Base-by-base conservation (phyloP, 139 green algal genomes). In the Deuterostichococcus epilithicus region DNA sequence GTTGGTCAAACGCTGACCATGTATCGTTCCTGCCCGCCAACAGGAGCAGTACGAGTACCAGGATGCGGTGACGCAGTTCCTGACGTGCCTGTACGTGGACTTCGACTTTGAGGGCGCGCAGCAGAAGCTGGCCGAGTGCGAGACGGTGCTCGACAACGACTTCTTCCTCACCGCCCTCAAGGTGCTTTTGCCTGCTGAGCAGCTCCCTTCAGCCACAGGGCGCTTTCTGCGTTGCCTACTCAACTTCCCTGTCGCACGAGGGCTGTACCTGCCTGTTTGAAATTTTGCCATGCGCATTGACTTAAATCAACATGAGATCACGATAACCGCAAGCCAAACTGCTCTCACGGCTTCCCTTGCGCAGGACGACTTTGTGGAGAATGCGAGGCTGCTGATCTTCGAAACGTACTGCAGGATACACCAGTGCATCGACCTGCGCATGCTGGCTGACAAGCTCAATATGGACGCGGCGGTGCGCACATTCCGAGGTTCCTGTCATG, bases 81-180 rank as follows among this genome's bases (percentile, higher is more conserved):
- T 99, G 73, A 84, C 94, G 76, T 89, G 78, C 76, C 86, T 99
- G 44, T 98, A 95, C 80, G 88, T 97, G 33, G 76, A 98, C 60
- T 97, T 94, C 80, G 96, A 99, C 86, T 99, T 99, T 84, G 93
- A 99, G 37, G 91, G 90, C 28, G 96, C 96, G 26, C 95, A 98
- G 88, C 80, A 94, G 82, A 93, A 78, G 81, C 94, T 99, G 35
- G 81, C 85, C 60, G 86, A 96, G 81, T 98, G 94, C 81, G 87
- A 97, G 79, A 83, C 85, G 75, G 86, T 99, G 76, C 85, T 98
- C 30, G 92, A 93, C 68, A 93, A 91, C 73, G 95, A 98, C 85
- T 99, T 96, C 85, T 98, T 98, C 88, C 85, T 98, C 45, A 87
- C 90, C 1, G 89, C 88, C 0, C 90, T 89, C 86, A 93, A 91